Evolutionary conservation across 176 grass and related monocot genomes (phyloP), one percentile per base, ranked within the genome.

Genomic region (Poa annua): DNA sequence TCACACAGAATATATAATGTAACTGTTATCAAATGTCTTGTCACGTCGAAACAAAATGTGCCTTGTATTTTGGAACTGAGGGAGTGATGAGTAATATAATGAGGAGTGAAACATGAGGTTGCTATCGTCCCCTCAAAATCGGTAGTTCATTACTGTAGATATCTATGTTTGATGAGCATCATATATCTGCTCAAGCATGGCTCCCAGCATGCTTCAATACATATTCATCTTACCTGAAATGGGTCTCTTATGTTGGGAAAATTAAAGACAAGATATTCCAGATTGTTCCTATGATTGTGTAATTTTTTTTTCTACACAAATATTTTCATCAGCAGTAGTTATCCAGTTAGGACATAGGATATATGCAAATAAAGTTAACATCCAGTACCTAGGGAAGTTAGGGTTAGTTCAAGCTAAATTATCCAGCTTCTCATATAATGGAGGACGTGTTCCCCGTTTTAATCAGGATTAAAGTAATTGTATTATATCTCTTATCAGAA

Each of bases 131-230:
- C 8, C 35, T 74, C 5, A 74, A 47, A 25, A 44, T 79, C 19
- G 21, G 80, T 44, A 15, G 24, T 65, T 38, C 53, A 55, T 84
- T 74, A 71, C 55, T 63, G 15, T 24, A 44, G 55, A 63, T 55
- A 54, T 17, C 38, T 77, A 53, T 44, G 75, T 71, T 63, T 11
- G 32, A 35, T 83, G 47, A 64, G 47, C 55, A 86, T 61, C 12
- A 60, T 83, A 39, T 22, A 62, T 57, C 67, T 73, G 38, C 73
- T 77, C 45, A 85, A 45, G 36, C 65, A 85, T 70, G 59, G 29
- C 15, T 26, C 34, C 68, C 22, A 33, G 3, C 29, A 64, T 63
- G 24, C 52, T 20, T 78, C 44, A 32, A 79, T 34, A 42, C 26
- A 59, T 19, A 53, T 68, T 77, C 42, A 19, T 76, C 39, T 79